A percentile compares a stretch with the other conserved stretches of the same genome.
Conservation (phyloP, 2,329 filamentous ascomycete genomes). For the Pseudogymnoascus sp. region DNA sequence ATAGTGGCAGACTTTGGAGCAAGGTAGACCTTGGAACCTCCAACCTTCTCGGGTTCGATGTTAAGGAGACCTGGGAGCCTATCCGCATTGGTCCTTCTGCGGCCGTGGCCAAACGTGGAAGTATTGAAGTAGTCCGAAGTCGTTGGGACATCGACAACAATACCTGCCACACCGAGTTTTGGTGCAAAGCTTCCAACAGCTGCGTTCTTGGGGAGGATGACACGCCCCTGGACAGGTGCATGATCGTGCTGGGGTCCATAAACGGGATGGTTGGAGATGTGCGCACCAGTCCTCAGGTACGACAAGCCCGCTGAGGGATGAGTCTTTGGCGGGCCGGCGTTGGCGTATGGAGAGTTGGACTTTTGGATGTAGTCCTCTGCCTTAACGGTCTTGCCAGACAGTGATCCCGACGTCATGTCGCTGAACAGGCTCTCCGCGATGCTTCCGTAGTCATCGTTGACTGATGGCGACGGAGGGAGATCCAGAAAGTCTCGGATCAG, state of each 20-base stretch:
- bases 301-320: conserved; percentile 59
- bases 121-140: conserved; percentile 11
- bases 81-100: conserved; percentile 7
- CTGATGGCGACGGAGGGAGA: conserved; percentile 33
- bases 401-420: neutral
- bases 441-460: neutral
- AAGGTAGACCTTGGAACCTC: conserved; percentile 28
- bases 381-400: neutral
- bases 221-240: conserved; percentile 49
- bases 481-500: conserved; percentile 56
- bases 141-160: conserved; percentile 23
- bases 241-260: conserved; percentile 50
- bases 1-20: conserved; percentile 23
- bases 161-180: conserved; percentile 28
- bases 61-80: conserved; percentile 17
- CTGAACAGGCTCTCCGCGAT: conserved; percentile 3
- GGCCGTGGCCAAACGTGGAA: conserved; percentile 11
- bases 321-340: conserved; percentile 48
- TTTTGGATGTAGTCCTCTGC: conserved; percentile 3
- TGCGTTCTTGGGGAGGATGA: conserved; percentile 42
- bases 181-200: conserved; percentile 22
- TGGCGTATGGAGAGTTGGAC: conserved; percentile 36
- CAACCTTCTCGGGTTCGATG: conserved; percentile 25
- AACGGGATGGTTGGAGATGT: conserved; percentile 52
- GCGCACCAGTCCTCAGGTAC: conserved; percentile 49